Conservation (phyloP, 352 stramenopile genomes). For the Phytophthora idaei region DNA sequence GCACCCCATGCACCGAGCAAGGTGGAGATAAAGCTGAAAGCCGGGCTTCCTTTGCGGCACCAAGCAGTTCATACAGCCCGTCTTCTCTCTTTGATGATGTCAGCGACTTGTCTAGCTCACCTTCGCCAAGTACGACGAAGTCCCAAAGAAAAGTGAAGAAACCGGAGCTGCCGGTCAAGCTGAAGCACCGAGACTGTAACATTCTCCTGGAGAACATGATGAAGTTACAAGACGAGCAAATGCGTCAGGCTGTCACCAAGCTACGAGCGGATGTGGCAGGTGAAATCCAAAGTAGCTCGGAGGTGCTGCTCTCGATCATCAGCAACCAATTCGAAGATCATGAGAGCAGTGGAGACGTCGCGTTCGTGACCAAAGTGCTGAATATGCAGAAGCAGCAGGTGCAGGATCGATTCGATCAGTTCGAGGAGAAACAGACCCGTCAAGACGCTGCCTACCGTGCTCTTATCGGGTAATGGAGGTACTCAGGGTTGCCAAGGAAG, state of each 20-base stretch:
- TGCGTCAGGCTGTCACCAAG: constrained; percentile 13
- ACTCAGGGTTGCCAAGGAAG: too few relatives aligned
- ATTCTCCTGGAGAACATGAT: constrained; percentile 35
- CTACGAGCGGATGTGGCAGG: constrained; percentile 19
- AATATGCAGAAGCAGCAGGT: constrained; percentile 27
- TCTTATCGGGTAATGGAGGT: not conserved
- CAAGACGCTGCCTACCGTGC: constrained; percentile 15
- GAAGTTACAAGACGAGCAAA: constrained; percentile 28
- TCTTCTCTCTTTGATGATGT: not conserved
- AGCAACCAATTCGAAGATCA: constrained; percentile 26
- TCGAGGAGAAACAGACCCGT: constrained; percentile 15
- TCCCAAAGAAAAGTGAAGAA: not conserved
- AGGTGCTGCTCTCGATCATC: constrained; percentile 29
- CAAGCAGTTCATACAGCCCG: not conserved
- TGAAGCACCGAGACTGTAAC: constrained; percentile 36
- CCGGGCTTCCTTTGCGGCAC: not conserved
- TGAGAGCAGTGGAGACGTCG: constrained; percentile 20
- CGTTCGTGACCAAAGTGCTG: constrained; percentile 30
- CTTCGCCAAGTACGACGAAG: not conserved
- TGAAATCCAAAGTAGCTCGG: constrained; percentile 21
- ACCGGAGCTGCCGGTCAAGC: constrained; percentile 1
- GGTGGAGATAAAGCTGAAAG: not conserved
- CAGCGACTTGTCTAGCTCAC: not conserved
- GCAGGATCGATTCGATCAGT: constrained; percentile 23
- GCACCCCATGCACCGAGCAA: constrained; percentile 10